Conservation (phyloP, 129 eudicot species). For the Ambrosia artemisiifolia region DNA sequence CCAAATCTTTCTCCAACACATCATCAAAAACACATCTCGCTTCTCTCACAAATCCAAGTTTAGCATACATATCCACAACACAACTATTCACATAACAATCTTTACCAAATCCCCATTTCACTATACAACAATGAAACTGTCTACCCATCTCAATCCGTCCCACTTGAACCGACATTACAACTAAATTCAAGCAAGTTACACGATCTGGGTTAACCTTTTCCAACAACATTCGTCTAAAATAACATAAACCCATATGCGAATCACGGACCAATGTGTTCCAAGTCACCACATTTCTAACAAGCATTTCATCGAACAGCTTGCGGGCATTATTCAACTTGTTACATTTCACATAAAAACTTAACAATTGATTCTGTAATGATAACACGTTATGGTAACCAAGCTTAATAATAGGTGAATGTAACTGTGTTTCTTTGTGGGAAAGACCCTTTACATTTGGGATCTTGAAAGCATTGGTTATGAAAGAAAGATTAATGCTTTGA, state of each 20-base stretch:
- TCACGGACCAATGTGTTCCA: slow-evolving; percentile 49
- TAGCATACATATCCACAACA: slow-evolving; percentile 55
- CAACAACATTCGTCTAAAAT: slow-evolving; percentile 50
- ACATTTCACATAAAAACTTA: slow-evolving; percentile 45
- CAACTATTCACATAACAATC: slow-evolving; percentile 45
- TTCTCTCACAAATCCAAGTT: slow-evolving; percentile 47
- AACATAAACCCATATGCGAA: slow-evolving; percentile 36
- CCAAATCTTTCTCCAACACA: slow-evolving; percentile 44
- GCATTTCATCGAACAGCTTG: slow-evolving; percentile 64
- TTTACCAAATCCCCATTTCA: slow-evolving; percentile 42
- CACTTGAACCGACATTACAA: slow-evolving; percentile 27
- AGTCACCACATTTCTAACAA: slow-evolving; percentile 43
- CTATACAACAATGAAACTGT: slow-evolving; percentile 44
- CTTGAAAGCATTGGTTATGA: slow-evolving; percentile 27
- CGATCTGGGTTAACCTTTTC: slow-evolving; percentile 44
- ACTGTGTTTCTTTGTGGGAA: slow-evolving; percentile 28
- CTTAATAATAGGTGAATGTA: slow-evolving; percentile 49
- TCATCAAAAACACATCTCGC: slow-evolving; percentile 44
- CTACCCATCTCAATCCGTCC: slow-evolving; percentile 37
- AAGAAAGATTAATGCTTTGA: slow-evolving; percentile 24
- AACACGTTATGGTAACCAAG: slow-evolving; percentile 30
- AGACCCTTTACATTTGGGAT: slow-evolving; percentile 19
- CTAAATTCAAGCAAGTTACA: slow-evolving; percentile 42
- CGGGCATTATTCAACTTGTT: slow-evolving; percentile 32
- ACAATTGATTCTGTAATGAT: slow-evolving; percentile 42